Base-by-base conservation (phyloP, 2,329 filamentous ascomycete species). In the Sporothrix pallida region DNA sequence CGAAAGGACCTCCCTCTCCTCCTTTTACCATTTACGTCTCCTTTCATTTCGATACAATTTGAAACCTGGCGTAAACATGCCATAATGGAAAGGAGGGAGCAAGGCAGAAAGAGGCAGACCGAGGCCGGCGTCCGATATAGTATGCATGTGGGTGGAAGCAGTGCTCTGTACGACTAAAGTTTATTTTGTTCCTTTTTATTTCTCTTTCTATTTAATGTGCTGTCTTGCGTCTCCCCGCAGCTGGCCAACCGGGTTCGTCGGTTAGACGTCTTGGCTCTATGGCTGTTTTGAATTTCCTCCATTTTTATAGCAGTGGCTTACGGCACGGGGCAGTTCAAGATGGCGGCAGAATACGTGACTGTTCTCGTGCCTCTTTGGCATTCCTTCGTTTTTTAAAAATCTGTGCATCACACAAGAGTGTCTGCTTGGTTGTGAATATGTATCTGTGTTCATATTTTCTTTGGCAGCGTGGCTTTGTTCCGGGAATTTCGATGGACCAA, bases 161-260 rank as follows among this genome's bases (percentile, higher is more conserved):
- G 31, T 37, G 31, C 7, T 37, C 31, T 37, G 31, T 37, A 37
- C 31, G 31, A 37, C 4, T 37, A 37, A 37, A 37, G 31, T 37
- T 37, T 37, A 37, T 37, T 37, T 37, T 37, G 31, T 37, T 37
- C 31, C 31, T 37, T 37, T 37, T 37, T 37, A 37, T 26, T 26
- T 26, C 23, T 26, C 23, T 26, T 1, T 26, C 23, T 26, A 26
- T 26, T 26, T 26, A 7, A 37, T 37, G 31, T 37, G 31, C 31
- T 37, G 2, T 37, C 31, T 37, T 37, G 31, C 31, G 48, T 31
- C 9, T 17, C 68, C 44, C 48, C 65, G 23, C 46, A 52, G n/a
- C 37, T 70, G 68, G 50, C 68, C 68, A 58, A 70, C 68, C 67
- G 50, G 68, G 68, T 58, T 70, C 68, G 12, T 70, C 50, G 37